phyloP scores from a whole-genome alignment of 768 basidiomycete genomes.

The Lactarius deliciosus region DNA sequence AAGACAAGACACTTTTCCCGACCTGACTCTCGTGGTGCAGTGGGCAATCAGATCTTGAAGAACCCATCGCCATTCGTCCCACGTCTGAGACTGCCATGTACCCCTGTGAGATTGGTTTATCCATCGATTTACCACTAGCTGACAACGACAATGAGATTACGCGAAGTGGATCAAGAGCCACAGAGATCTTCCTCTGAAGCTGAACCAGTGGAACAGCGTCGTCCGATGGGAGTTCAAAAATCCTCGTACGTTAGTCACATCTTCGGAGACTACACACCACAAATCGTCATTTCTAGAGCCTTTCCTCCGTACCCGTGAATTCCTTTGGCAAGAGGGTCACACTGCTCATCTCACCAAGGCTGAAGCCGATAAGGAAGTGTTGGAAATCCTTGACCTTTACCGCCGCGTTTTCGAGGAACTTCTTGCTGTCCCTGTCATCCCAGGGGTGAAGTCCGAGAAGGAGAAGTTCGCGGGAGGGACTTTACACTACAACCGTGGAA shows the following conservation, averaged over 20 bases:
- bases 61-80: conserved; percentile 96
- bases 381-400: conserved; percentile 93
- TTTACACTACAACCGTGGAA: conserved; percentile 98
- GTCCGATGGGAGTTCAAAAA: conserved; percentile 99
- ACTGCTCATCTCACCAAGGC: conserved; percentile 87
- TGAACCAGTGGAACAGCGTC: conserved; percentile 99
- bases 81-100: conserved; percentile 99
- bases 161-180: conserved; percentile 98
- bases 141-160: conserved; percentile 60
- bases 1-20: background rate
- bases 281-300: conserved; percentile 57
- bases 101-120: conserved; percentile 64
- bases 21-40: conserved; percentile 41
- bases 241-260: conserved; percentile 60
- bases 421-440: conserved; percentile 95
- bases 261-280: conserved; percentile 1
- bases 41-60: conserved; percentile 90
- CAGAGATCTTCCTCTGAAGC: conserved; percentile 93
- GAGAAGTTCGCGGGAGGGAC: conserved; percentile 98
- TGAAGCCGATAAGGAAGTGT: conserved; percentile 91
- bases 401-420: conserved; percentile 94
- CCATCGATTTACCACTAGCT: background rate
- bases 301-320: conserved; percentile 98
- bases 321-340: conserved; percentile 99
- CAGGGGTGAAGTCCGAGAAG: conserved; percentile 96